Evolutionary conservation across 2,329 filamentous ascomycete species (phyloP).

Genomic region (Aspergillus persii): DNA sequence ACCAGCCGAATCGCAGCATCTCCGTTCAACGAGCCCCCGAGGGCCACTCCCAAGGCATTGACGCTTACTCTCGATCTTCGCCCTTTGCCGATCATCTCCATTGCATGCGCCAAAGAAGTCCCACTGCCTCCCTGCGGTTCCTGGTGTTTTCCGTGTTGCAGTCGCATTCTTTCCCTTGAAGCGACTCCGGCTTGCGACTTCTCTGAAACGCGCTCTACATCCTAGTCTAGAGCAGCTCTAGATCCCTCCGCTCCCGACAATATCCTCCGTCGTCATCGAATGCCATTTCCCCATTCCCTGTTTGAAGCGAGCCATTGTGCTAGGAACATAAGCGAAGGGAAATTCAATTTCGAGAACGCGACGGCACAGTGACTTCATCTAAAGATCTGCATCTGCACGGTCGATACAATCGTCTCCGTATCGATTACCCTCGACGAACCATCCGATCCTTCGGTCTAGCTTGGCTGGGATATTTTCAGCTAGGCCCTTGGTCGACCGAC

Average conservation of each 20-base stretch:
- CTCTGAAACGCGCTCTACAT: conserved; percentile 18
- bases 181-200: conserved; percentile 14
- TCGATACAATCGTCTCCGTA: background rate
- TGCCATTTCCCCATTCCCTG: background rate
- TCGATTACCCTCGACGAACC: background rate
- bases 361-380: background rate
- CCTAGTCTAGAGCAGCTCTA: conserved; percentile 7
- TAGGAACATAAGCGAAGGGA: background rate
- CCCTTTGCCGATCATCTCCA: conserved; percentile 10
- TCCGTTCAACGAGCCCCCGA: conserved; percentile 13
- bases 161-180: conserved; percentile 17
- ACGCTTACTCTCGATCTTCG: background rate
- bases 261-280: background rate
- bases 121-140: background rate
- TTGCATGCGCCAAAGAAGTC: conserved; percentile 8
- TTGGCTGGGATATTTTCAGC: background rate
- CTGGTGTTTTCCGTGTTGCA: conserved; percentile 11
- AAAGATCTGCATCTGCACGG: background rate
- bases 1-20: conserved; percentile 19
- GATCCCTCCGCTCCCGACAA: background rate
- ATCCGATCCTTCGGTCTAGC: background rate
- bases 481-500: background rate
- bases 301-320: background rate
- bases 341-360: background rate
- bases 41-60: conserved; percentile 20